Evolutionary conservation across 768 basidiomycete species (phyloP).

Genomic region (Fomitopsis serialis): DNA sequence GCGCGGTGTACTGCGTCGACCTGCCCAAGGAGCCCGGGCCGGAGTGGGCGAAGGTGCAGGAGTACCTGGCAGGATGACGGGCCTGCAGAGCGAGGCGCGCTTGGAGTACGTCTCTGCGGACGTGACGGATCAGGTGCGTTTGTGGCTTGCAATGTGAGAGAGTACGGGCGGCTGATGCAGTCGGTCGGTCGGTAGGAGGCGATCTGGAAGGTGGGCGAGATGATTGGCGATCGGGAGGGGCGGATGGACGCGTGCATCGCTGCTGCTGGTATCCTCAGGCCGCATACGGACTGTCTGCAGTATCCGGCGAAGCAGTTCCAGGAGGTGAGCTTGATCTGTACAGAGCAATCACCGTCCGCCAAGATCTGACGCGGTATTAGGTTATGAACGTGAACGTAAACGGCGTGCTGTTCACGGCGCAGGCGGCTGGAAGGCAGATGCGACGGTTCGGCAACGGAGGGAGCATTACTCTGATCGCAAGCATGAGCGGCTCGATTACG

Average conservation of each 20-base stretch:
- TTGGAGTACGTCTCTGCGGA: constrained; percentile 62
- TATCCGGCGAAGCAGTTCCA: constrained; percentile 62
- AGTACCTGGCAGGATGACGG: constrained; percentile 31
- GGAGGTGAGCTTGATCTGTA: constrained; percentile 47
- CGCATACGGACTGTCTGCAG: constrained; percentile 56
- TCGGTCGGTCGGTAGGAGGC: constrained; percentile 8
- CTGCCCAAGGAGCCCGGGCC: constrained; percentile 48
- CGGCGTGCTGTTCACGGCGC: constrained; percentile 31
- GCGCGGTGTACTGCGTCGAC: constrained; percentile 64
- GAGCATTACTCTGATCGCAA: constrained; percentile 38
- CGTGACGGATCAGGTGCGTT: constrained; percentile 53
- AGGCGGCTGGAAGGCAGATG: constrained; percentile 33
- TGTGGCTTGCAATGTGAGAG: not conserved
- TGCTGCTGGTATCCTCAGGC: constrained; percentile 63
- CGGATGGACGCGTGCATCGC: constrained; percentile 75
- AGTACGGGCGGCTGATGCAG: no score
- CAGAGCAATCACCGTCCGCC: not conserved
- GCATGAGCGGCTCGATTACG: constrained; percentile 47
- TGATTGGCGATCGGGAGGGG: constrained; percentile 61
- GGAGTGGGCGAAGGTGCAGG: constrained; percentile 50
- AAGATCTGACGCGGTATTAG: constrained; percentile 24
- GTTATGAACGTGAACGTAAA: constrained; percentile 62
- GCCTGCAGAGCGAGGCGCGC: constrained; percentile 23
- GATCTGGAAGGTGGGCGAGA: constrained; percentile 47
- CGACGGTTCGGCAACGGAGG: constrained; percentile 29